phyloP scores from a whole-genome alignment of 305 asterid genomes.

The Fraxinus nigra region DNA sequence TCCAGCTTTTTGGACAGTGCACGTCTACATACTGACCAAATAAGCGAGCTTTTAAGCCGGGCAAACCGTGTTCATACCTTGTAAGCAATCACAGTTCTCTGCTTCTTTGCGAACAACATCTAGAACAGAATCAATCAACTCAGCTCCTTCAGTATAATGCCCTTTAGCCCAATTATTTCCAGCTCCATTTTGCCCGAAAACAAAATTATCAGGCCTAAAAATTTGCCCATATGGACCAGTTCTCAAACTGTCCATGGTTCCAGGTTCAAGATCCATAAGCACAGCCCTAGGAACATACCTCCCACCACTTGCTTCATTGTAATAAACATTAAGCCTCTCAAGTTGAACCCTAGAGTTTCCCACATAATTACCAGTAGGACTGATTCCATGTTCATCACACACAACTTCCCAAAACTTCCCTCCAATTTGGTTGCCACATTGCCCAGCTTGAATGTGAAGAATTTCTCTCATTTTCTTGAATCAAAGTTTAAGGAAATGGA shows the following conservation, averaged over 20 bases:
- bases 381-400: conserved; percentile 66
- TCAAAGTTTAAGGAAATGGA: background rate
- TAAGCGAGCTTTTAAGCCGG: background rate
- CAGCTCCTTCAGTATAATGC: conserved; percentile 67
- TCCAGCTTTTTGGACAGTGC: background rate
- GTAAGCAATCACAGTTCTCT: conserved; percentile 64
- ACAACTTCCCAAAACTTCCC: conserved; percentile 81
- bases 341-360: conserved; percentile 45
- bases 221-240: conserved; percentile 57
- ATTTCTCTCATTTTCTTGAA: conserved; percentile 55
- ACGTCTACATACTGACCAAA: background rate
- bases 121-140: conserved; percentile 56
- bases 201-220: conserved; percentile 58
- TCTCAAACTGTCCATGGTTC: conserved; percentile 61
- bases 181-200: conserved; percentile 58
- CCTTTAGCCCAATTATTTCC: conserved; percentile 70
- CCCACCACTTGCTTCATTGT: conserved; percentile 66
- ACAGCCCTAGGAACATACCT: conserved; percentile 65
- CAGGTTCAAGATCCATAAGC: conserved; percentile 63
- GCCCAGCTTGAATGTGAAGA: conserved; percentile 73
- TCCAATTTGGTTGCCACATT: conserved; percentile 76
- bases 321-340: conserved; percentile 61
- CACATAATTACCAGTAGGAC: conserved; percentile 42
- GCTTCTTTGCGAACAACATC: conserved; percentile 70
- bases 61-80: conserved; percentile 32